Base-by-base conservation (phyloP, 495 filamentous ascomycete species). In the Sordaria brevicollis region DNA sequence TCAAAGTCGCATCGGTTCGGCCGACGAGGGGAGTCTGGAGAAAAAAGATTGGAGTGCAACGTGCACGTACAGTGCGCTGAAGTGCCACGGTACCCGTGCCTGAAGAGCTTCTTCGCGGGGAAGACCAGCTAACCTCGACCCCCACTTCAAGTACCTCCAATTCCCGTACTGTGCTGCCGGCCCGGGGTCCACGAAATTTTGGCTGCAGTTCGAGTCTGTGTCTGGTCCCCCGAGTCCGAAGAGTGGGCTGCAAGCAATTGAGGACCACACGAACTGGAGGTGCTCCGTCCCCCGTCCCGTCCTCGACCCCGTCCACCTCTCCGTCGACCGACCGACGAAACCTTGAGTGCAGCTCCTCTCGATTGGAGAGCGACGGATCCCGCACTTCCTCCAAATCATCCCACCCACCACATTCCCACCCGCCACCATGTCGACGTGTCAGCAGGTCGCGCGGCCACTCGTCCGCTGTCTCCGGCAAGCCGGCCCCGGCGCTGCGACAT, bases 381-480 rank as follows among this genome's bases (percentile, higher is more conserved):
- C 69, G 37, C 62, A 39, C 19, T n/a, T 68, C n/a, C 17, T 21
- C 21, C 67, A 67, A 43, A 33, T 17, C n/a, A 68, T 34, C 2
- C 7, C 35, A 38, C n/a, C n/a, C 19, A 67, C 65, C 66, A 10
- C 21, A 31, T 33, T 34, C 25, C 15, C 67, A 67, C 31, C 68
- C 31, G 37, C 66, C 74, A 83, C 78, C 79, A 92, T 92, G 89
- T 87, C 89, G 77, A 83, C 86, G 80, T 89, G 87, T 76, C 89
- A 90, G 81, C 86, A 85, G 85, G 89, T 86, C 77, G 86, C 85
- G 21, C 87, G 86, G 82, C 90, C 90, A 65, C 77, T 92, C 78
- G 81, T 88, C 69, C 84, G 86, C 85, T 89, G 86, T 69, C 79
- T 92, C 65, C 86, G 86, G 75, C 85, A 83, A 67, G 78, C 81